These are phyloP conservation scores for Monosporascus sp. DNA, from an alignment of 2,329 filamentous ascomycete genomes.

Conservation along the genomic window DNA sequence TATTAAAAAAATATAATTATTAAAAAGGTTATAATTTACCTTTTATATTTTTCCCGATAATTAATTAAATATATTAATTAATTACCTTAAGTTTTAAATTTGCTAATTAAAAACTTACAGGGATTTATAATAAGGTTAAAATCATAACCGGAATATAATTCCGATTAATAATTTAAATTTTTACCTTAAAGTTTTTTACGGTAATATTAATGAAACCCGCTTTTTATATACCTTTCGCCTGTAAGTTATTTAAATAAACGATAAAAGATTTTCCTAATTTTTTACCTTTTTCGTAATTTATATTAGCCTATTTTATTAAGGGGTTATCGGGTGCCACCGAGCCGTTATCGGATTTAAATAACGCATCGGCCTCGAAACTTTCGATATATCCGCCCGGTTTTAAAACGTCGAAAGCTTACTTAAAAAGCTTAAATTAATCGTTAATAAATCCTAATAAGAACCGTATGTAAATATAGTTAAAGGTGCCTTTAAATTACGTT, in stretches of 20 bases:
- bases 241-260: background rate
- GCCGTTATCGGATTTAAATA: conserved; percentile 15
- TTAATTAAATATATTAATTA: background rate
- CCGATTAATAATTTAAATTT: background rate
- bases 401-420: conserved; percentile 14
- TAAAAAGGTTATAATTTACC: background rate
- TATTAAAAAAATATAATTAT: background rate
- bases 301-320: background rate
- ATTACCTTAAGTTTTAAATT: background rate
- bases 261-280: background rate
- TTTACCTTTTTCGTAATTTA: background rate
- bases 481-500: conserved; percentile 33
- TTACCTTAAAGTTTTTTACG: background rate
- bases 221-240: background rate
- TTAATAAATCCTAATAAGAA: conserved; percentile 39
- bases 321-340: conserved; percentile 7
- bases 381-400: conserved; percentile 20
- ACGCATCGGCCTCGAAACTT: conserved; percentile 17
- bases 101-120: background rate
- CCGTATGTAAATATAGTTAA: conserved; percentile 46
- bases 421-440: conserved; percentile 24
- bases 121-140: background rate
- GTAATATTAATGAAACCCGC: background rate
- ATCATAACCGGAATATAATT: background rate
- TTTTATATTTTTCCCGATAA: background rate